A percentile compares a stretch with the other conserved stretches of the same genome.
These are phyloP conservation scores for Colletotrichum camelliae DNA, from an alignment of 2,329 filamentous ascomycete genomes.

Conservation along the genomic window DNA sequence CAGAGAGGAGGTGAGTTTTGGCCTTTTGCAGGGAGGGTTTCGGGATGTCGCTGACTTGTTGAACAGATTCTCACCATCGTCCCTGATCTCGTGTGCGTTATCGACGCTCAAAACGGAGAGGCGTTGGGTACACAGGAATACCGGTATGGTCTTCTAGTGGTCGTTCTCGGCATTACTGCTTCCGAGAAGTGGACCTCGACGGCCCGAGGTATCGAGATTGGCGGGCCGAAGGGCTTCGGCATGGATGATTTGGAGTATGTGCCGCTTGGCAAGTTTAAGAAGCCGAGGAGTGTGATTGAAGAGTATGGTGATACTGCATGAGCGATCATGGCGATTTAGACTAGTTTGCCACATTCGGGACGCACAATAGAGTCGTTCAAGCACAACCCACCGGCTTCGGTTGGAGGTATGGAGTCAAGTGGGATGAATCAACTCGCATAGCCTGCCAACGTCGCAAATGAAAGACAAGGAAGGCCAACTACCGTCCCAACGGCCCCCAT, in stretches of 20 bases:
- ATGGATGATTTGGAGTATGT: conserved; percentile 30
- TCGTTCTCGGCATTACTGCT: conserved; percentile 52
- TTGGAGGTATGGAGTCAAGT: background rate
- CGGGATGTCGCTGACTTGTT: conserved; percentile 17
- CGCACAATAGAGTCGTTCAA: background rate
- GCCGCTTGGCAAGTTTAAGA: conserved; percentile 49
- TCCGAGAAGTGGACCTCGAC: conserved; percentile 50
- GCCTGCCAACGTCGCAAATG: background rate
- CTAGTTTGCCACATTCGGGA: rapidly evolving
- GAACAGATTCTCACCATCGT: conserved; percentile 55
- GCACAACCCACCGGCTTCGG: background rate
- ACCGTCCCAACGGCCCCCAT: background rate
- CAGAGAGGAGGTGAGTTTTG: conserved; percentile 33
- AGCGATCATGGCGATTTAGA: background rate
- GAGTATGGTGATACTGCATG: conserved; percentile 37
- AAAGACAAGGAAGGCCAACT: background rate
- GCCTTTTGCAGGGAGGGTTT: too few relatives aligned
- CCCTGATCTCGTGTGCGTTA: conserved; percentile 60
- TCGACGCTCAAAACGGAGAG: conserved; percentile 61
- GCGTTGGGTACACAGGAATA: conserved; percentile 63
- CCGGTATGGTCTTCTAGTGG: conserved; percentile 55
- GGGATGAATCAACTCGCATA: background rate
- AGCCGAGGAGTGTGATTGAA: conserved; percentile 47
- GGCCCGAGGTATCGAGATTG: conserved; percentile 43
- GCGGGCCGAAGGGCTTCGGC: conserved; percentile 57